phyloP scores from a whole-genome alignment of 73 alveolate species.

The Halteria grandinella region DNA sequence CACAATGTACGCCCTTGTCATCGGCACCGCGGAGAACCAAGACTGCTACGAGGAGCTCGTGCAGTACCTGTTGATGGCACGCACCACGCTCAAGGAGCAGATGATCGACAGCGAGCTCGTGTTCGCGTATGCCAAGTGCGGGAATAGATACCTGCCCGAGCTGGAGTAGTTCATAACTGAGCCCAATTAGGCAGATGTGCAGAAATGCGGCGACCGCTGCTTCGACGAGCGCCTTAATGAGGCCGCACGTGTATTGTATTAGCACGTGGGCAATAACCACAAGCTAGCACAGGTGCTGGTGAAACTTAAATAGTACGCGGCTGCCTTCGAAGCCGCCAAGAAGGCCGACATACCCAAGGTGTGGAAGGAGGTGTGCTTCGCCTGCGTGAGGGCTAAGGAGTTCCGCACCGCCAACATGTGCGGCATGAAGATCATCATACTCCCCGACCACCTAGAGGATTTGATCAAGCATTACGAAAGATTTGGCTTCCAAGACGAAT shows the following conservation, averaged over 20 bases:
- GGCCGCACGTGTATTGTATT: constrained; percentile 96
- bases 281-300: constrained; percentile 95
- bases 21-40: constrained; percentile 87
- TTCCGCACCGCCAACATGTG: constrained; percentile 96
- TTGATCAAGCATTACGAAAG: constrained; percentile 95
- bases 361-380: constrained; percentile 98
- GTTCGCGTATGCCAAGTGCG: constrained; percentile 94
- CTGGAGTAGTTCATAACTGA: constrained; percentile 92
- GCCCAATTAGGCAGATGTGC: constrained; percentile 92
- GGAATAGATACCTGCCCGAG: constrained; percentile 82
- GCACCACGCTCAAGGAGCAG: constrained; percentile 84
- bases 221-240: constrained; percentile 91
- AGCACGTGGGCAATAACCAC: constrained; percentile 91
- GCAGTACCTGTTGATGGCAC: constrained; percentile 92
- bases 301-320: constrained; percentile 89
- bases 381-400: constrained; percentile 98
- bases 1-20: constrained; percentile 84
- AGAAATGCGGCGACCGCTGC: constrained; percentile 96
- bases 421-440: constrained; percentile 94
- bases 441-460: constrained; percentile 97
- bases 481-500: constrained; percentile 96
- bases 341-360: constrained; percentile 96
- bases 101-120: constrained; percentile 92
- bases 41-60: constrained; percentile 88
- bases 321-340: constrained; percentile 98